Conservation (phyloP, 2,329 filamentous ascomycete species). For the Coniochaeta pulveracea region DNA sequence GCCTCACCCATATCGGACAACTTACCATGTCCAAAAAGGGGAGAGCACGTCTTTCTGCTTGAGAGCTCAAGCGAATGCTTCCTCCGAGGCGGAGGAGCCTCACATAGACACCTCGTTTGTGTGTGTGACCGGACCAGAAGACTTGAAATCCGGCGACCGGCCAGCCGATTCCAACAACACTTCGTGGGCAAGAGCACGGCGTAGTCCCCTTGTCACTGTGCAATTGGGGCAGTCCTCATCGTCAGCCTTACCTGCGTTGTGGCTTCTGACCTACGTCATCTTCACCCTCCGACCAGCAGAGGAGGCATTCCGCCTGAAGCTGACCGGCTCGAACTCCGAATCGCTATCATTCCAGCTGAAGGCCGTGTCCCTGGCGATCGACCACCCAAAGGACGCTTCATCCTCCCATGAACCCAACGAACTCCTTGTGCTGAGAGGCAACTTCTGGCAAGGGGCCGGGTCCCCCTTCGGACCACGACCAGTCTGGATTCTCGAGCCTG, state of each 20-base stretch:
- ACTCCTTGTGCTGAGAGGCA: constrained; percentile 33
- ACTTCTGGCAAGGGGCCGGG: constrained; percentile 62
- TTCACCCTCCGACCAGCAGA: constrained; percentile 36
- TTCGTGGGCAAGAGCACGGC: constrained; percentile 42
- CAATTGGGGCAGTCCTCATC: constrained; percentile 28
- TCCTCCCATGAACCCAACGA: constrained; percentile 10
- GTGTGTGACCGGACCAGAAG: constrained; percentile 20
- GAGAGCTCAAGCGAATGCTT: no score
- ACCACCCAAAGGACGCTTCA: constrained; percentile 31
- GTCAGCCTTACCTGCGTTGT: constrained; percentile 37
- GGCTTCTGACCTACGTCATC: constrained; percentile 40
- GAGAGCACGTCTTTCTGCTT: constrained; percentile 4
- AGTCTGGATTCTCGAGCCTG: constrained; percentile 45
- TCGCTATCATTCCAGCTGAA: constrained; percentile 13
- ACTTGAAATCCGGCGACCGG: constrained; percentile 19
- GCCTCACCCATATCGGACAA: constrained; percentile 18
- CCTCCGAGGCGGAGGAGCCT: no score
- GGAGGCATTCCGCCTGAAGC: constrained; percentile 35
- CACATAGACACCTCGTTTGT: no score
- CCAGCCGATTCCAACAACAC: constrained; percentile 39
- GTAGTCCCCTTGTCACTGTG: constrained; percentile 34
- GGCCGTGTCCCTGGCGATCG: constrained; percentile 35
- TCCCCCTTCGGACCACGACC: constrained; percentile 55
- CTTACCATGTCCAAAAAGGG: constrained; percentile 13
- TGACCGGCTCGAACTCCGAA: constrained; percentile 21